Evolutionary conservation across 179 eudicot genomes (phyloP), one percentile per base, ranked within the genome.

Genomic region (Beta corolliflora): DNA sequence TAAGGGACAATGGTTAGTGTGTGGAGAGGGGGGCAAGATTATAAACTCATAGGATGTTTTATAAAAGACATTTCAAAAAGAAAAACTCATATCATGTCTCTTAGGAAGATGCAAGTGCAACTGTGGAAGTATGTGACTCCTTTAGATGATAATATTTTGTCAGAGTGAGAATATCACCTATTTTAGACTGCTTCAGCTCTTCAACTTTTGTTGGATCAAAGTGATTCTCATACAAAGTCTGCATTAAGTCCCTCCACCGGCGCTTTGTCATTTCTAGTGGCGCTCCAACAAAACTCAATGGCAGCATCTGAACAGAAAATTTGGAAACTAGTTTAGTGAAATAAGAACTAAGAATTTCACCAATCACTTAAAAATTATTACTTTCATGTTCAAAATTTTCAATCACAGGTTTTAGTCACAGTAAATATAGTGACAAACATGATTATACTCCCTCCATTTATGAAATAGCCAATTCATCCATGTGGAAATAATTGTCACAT

Each of bases 171-270:
- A n/a, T 23, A 75, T 77, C 85, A 93, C 97, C 97, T 88, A 76
- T 84, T 88, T 90, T 93, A 74, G 90, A 80, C 73, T 88, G 87
- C 83, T 81, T 88, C 77, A 93, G 86, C 82, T 92, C 87, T 87
- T 93, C 93, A 71, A 90, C 90, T 75, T 88, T 89, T 72, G 83
- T 88, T 52, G 90, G 92, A 85, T 87, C 90, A 82, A 90, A 81
- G 79, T 95, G 94, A 81, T 84, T 88, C 71, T 91, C 97, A 80
- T 86, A 82, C 79, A 88, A 87, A 61, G 90, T 80, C 84, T 89
- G 88, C 74, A 92, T 82, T 16, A 87, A 77, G 60, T 87, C 85
- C 77, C 86, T 88, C 93, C 89, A 88, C 18, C 84, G 86, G 50
- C 86, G 92, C 88, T 89, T 91, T 77, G 89, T 81, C 97, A 93